phyloP scores from a whole-genome alignment of 2,329 filamentous ascomycete genomes.

The Calonectria pteridis region DNA sequence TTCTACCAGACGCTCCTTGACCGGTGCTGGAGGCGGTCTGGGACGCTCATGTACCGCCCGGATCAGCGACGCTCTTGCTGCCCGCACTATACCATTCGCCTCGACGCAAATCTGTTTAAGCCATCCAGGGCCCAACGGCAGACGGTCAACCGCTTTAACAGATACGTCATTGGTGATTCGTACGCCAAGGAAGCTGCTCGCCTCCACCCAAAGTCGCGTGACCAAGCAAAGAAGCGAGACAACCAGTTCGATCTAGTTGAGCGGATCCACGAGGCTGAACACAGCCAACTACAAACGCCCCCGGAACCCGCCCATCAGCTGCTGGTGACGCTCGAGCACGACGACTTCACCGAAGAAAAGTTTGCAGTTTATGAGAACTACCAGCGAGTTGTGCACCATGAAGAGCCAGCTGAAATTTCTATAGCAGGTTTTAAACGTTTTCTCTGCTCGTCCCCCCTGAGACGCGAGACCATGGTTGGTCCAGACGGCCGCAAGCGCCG shows the following conservation, averaged over 20 bases:
- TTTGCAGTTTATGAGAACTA: conserved; percentile 80
- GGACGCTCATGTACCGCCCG: conserved; percentile 79
- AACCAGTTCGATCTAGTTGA: conserved; percentile 76
- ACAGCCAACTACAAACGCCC: conserved; percentile 64
- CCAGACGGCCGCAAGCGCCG: conserved; percentile 64
- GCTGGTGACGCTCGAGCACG: conserved; percentile 76
- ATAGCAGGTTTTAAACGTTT: conserved; percentile 76
- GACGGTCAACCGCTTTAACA: conserved; percentile 82
- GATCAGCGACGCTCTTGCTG: conserved; percentile 87
- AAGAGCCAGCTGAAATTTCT: conserved; percentile 70
- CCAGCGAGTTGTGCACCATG: conserved; percentile 79
- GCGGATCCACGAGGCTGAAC: conserved; percentile 78
- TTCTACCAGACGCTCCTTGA: conserved; percentile 81
- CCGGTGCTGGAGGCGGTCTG: conserved; percentile 82
- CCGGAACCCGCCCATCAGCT: conserved; percentile 76
- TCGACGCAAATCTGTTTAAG: conserved; percentile 75
- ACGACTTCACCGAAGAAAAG: conserved; percentile 82
- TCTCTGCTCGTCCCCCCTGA: conserved; percentile 78
- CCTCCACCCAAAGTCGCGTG: conserved; percentile 75
- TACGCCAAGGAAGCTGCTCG: conserved; percentile 75
- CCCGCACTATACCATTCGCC: conserved; percentile 87
- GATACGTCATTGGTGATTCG: conserved; percentile 74
- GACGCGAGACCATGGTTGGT: conserved; percentile 56
- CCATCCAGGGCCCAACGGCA: conserved; percentile 80
- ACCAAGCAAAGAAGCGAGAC: conserved; percentile 72